Conservation (phyloP, 2,329 filamentous ascomycete species). For the Pseudocercospora macadamiae region DNA sequence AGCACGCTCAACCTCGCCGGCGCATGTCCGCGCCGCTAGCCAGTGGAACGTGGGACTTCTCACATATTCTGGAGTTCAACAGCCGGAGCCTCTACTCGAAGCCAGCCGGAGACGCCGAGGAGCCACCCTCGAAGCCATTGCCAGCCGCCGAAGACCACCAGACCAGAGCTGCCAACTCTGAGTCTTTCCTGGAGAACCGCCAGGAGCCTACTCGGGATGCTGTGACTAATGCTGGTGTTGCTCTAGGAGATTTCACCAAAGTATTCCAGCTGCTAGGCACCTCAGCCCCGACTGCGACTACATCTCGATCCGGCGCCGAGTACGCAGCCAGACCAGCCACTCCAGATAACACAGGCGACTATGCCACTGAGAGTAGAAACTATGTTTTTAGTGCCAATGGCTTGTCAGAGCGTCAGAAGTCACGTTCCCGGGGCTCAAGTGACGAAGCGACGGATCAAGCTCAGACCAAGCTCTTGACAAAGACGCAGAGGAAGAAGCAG, state of each 20-base stretch:
- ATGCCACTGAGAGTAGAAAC: too few species aligned
- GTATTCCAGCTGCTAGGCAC: conserved; percentile 51
- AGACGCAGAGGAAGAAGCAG: conserved; percentile 43
- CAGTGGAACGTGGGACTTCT: conserved; percentile 50
- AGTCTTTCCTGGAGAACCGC: background rate
- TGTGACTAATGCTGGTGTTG: conserved; percentile 17
- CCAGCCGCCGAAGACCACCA: background rate
- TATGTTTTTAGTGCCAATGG: too few species aligned
- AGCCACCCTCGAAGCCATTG: conserved; percentile 3
- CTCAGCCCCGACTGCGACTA: conserved; percentile 13
- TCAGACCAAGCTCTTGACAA: conserved; percentile 34
- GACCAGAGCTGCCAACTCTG: conserved; percentile 3
- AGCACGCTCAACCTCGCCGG: conserved; percentile 18
- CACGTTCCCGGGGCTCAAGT: too few species aligned
- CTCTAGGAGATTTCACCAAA: conserved; percentile 51
- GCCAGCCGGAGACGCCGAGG: conserved; percentile 8
- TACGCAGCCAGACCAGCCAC: background rate
- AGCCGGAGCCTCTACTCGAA: conserved; percentile 30
- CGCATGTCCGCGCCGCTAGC: conserved; percentile 38
- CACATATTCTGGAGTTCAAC: conserved; percentile 49
- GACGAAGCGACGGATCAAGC: background rate
- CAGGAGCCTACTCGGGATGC: background rate
- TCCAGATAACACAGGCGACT: background rate
- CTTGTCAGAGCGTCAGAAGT: too few species aligned
- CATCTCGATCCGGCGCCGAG: background rate